Evolutionary conservation across 2,329 filamentous ascomycete species (phyloP), one percentile per base, ranked within the genome.

Genomic region (Claviceps fusiformis): DNA sequence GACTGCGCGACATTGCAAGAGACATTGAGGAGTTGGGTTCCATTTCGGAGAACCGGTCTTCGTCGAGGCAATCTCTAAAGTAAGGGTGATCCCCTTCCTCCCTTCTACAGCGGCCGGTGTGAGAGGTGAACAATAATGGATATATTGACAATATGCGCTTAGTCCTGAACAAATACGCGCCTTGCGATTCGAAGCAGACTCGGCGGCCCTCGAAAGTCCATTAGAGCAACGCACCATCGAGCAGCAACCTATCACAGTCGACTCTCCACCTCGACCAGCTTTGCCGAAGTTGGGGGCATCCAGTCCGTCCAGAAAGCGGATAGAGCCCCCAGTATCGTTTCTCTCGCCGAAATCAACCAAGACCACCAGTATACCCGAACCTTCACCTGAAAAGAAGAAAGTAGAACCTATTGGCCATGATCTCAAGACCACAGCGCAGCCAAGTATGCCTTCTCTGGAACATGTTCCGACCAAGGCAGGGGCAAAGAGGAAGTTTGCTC

Each of bases 41-140:
- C 1, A 89, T 92, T 52, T 71, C 77, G 43, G 87, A 92, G 67
- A 79, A 81, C 65, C 88, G 86, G 63, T 70, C 75, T 2, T 87
- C 80, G 63, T 82, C 85, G 11, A 75, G 87, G 53, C 75, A 76
- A 61, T 87, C 86, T 10, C 72, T 90, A 63, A 84, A 80, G 85
- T 88, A 73, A 56, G 79, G 5, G 31, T 29, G 24, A 24, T 11
- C 11, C 31, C 13, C 17, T 10, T 15, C 24, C 2, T 71, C 4
- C 17, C 6, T 35, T n/a, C 8, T 17, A 15, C 24, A 24, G 24
- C 24, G 24, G 2, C 35, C 1, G 7, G 19, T 48, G 6, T 35
- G 19, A 37, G n/a, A 13, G 24, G 8, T 35, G 4, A n/a, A 24
- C 24, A 24, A 24, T 2, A 46, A 15, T 29, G 3, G n/a, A 37